Evolutionary conservation across 73 alveolate genomes (phyloP), one percentile per base, ranked within the genome.

Genomic region (Paramecium primaurelia): DNA sequence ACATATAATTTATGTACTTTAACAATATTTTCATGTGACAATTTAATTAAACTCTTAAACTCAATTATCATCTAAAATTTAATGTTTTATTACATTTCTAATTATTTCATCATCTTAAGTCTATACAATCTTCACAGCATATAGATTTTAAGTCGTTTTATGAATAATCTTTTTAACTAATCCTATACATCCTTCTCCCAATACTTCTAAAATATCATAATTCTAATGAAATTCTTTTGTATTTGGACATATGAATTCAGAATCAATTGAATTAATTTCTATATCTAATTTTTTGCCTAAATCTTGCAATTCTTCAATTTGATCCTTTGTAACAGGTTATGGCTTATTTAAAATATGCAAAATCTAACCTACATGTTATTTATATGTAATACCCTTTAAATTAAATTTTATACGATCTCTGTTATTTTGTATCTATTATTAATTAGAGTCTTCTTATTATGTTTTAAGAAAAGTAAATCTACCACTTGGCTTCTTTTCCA

Each of bases 121-220:
- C 36, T 59, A 14, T 3, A 87, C 88, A 36, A 77, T 60, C 11
- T 87, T 87, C 6, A 51, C 59, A 8, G 93, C 93, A 38, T 40
- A 87, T 10, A 59, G n/a, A 25, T 40, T 20, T 28, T 73, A 68
- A 32, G 88, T 87, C 4, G 42, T 42, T 6, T 44, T 64, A 7
- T 87, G 85, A 40, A 73, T 58, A 11, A 87, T 73, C 25, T 45
- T 59, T 49, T 87, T 87, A 1, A 87, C 93, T 42, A 87, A 87
- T 6, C 93, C 93, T 36, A 87, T 54, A 68, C 93, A 87, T 7
- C 93, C 93, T 40, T 87, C 93, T 12, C 93, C 93, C 28, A 87
- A 60, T 9, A 60, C 25, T 28, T 87, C 93, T 59, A 10, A 38
- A 3, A 73, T 14, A 1, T 11, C 59, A 38, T 73, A 73, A 30